Conservation (phyloP, 1,284 basidiomycete species). For the Ceratobasidium sp. region DNA sequence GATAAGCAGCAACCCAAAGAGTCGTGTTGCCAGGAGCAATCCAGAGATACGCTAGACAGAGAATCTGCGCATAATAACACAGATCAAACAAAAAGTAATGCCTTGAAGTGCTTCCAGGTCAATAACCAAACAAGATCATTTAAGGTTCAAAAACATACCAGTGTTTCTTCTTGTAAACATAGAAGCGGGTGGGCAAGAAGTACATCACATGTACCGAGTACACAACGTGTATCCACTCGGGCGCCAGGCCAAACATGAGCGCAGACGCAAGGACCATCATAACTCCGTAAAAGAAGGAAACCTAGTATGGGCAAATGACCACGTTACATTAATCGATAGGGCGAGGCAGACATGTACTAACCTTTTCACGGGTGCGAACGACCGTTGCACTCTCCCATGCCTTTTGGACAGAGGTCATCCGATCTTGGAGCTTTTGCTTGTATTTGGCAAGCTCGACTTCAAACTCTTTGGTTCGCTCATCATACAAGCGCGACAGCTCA, state of each 20-base stretch:
- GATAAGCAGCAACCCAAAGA: conserved; percentile 88
- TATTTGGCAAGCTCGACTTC: conserved; percentile 86
- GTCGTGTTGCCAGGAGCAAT: conserved; percentile 74
- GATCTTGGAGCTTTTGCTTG: conserved; percentile 78
- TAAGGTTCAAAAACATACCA: conserved; percentile 14
- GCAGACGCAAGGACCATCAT: conserved; percentile 86
- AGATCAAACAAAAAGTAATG: conserved; percentile 94
- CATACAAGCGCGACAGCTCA: conserved; percentile 59
- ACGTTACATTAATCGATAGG: background rate
- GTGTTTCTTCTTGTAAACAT: conserved; percentile 80
- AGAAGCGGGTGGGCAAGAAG: conserved; percentile 83
- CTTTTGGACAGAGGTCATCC: conserved; percentile 74
- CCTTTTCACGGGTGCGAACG: conserved; percentile 88
- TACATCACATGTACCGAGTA: conserved; percentile 80
- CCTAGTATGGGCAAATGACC: conserved; percentile 45
- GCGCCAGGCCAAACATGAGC: conserved; percentile 82
- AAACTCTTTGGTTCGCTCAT: conserved; percentile 67
- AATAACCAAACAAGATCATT: conserved; percentile 41
- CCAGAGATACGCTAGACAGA: conserved; percentile 92
- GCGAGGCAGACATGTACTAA: conserved; percentile 44
- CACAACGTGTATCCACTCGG: conserved; percentile 82
- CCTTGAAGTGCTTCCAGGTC: conserved; percentile 63
- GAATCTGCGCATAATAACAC: conserved; percentile 89
- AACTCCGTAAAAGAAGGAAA: conserved; percentile 91
- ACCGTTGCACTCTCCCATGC: conserved; percentile 92